A percentile compares a stretch with the other conserved stretches of the same genome.
These are phyloP conservation scores for Auricularia cornea DNA, from an alignment of 768 basidiomycete genomes.

Conservation along the genomic window DNA sequence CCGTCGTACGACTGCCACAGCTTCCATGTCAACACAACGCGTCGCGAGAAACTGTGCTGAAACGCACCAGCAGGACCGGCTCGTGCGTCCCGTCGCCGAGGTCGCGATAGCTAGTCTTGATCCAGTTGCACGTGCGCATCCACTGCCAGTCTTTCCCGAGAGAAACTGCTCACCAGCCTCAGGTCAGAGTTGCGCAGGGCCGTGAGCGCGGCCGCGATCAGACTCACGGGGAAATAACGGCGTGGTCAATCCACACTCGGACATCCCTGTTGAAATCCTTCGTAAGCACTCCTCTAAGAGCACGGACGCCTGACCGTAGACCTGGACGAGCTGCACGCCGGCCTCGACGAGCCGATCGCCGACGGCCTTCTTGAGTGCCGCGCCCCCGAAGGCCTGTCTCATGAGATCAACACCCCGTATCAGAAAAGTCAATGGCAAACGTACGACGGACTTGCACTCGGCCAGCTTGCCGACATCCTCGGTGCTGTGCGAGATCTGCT, in stretches of 20 bases:
- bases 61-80: neutral
- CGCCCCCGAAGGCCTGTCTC: conserved; percentile 16
- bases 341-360: conserved; percentile 14
- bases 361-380: conserved; percentile 15
- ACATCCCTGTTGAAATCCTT: neutral
- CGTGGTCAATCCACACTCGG: neutral
- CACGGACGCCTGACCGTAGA: neutral
- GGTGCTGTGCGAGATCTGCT: neutral
- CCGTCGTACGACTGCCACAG: neutral
- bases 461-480: neutral
- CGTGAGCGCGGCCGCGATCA: no score
- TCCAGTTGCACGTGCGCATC: neutral
- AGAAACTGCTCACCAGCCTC: neutral
- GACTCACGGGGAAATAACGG: neutral
- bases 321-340: neutral
- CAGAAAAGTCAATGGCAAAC: neutral
- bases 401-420: neutral
- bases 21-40: neutral
- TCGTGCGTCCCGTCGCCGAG: neutral
- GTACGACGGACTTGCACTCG: neutral
- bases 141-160: neutral
- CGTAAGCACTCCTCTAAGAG: neutral
- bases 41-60: no score
- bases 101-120: neutral
- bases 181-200: neutral